These are phyloP conservation scores for Telopea speciosissima DNA, from an alignment of 177 flowering plant species.

Conservation along the genomic window DNA sequence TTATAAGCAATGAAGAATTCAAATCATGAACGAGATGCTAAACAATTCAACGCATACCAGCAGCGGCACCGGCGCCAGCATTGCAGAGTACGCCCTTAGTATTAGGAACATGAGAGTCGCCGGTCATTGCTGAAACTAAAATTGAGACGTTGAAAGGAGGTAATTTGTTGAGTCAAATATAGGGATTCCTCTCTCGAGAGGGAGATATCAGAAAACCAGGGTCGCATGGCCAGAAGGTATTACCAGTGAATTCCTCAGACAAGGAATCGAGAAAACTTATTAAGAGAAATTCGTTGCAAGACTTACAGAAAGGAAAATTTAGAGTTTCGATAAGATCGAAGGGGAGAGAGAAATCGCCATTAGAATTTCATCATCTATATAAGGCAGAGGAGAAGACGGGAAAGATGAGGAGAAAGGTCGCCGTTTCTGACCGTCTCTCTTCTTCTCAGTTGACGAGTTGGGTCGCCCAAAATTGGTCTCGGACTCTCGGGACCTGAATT, in stretches of 20 bases:
- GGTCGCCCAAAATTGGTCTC: not conserved
- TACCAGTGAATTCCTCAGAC: not conserved
- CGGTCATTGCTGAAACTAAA: constrained; percentile 22
- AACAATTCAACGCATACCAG: constrained; percentile 49
- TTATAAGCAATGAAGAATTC: not conserved
- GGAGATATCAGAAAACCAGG: constrained; percentile 40
- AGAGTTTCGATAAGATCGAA: constrained; percentile 22
- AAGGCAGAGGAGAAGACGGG: not conserved
- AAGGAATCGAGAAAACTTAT: constrained; percentile 10
- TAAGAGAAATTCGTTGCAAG: constrained; percentile 6
- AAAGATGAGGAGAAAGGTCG: constrained; percentile 10
- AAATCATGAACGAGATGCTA: not conserved
- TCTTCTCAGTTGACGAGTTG: not conserved
- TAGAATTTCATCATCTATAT: not conserved
- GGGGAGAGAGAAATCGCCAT: constrained; percentile 2
- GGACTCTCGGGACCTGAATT: not conserved
- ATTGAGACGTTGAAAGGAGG: not conserved
- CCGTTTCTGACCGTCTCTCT: constrained; percentile 3
- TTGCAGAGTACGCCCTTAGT: constrained; percentile 66
- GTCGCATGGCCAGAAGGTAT: constrained; percentile 70
- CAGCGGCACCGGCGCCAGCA: constrained; percentile 96
- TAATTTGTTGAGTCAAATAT: not conserved
- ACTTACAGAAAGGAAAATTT: not conserved
- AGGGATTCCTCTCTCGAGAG: constrained; percentile 67
- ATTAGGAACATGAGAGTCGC: constrained; percentile 41